Evolutionary conservation across 495 filamentous ascomycete species (phyloP).

Genomic region (Barbatosphaeria neglecta): DNA sequence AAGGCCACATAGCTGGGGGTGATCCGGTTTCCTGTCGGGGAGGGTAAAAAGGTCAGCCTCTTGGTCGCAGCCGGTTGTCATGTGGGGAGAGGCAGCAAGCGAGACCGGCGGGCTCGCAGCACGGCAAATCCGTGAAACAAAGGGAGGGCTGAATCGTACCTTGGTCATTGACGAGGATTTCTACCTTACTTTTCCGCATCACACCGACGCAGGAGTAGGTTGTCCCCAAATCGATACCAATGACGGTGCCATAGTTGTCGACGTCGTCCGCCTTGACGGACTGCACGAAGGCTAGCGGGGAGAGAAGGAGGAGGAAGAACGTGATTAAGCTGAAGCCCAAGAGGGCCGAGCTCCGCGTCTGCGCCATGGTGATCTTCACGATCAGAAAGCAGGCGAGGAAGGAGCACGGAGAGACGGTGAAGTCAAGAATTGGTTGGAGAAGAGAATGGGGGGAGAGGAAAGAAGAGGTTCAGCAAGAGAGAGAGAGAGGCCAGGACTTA

Average conservation of each 20-base stretch:
- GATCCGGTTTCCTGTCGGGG: constrained; percentile 72
- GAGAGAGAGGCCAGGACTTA: background rate
- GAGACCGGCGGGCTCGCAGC: too few relatives aligned
- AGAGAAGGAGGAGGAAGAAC: constrained; percentile 74
- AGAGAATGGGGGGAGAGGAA: background rate
- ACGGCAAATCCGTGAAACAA: too few relatives aligned
- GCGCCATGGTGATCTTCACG: constrained; percentile 28
- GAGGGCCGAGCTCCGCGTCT: constrained; percentile 41
- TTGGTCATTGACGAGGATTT: constrained; percentile 94
- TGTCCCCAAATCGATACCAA: constrained; percentile 98
- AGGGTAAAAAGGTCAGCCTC: constrained; percentile 2
- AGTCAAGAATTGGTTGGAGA: constrained; percentile 3
- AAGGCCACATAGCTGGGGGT: constrained; percentile 98
- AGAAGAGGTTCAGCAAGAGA: background rate
- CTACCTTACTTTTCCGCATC: constrained; percentile 97
- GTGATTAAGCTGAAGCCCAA: constrained; percentile 58
- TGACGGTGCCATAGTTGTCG: constrained; percentile 78
- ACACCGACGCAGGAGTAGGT: constrained; percentile 99
- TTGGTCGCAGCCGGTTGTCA: too few relatives aligned
- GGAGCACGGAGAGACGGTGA: constrained; percentile 7
- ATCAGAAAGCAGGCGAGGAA: background rate
- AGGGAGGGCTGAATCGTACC: constrained; percentile 6
- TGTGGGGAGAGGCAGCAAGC: too few relatives aligned
- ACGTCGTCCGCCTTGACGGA: constrained; percentile 62
- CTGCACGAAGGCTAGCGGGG: constrained; percentile 58